These are phyloP conservation scores for Hyphopichia wangnamkhiaoensis DNA, from an alignment of 1,139 yeast species.

Conservation along the genomic window DNA sequence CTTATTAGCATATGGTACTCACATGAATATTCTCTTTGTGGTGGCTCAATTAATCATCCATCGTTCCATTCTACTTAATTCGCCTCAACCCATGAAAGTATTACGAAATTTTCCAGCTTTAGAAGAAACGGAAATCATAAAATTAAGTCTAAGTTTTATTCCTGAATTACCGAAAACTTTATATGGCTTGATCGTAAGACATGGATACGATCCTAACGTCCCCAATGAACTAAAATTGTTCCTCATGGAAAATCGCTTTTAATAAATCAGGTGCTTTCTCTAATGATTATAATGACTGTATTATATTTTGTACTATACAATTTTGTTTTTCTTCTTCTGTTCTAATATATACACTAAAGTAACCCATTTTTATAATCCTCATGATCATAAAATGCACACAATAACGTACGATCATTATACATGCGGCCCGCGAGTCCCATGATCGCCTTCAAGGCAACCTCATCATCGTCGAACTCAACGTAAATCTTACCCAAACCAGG, in stretches of 20 bases:
- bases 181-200: constrained; percentile 70
- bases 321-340: neutral
- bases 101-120: constrained; percentile 73
- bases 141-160: constrained; percentile 76
- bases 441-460: constrained; percentile 59
- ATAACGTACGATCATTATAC: constrained; percentile 69
- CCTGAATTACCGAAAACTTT: constrained; percentile 71
- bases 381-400: constrained; percentile 65
- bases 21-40: constrained; percentile 79
- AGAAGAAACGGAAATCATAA: constrained; percentile 74
- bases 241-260: constrained; percentile 11
- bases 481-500: constrained; percentile 75
- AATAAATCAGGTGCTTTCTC: neutral
- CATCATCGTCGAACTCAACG: constrained; percentile 59
- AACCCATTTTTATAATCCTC: constrained; percentile 48
- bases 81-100: constrained; percentile 71
- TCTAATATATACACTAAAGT: constrained; percentile 11
- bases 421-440: constrained; percentile 65
- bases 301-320: neutral
- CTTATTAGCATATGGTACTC: constrained; percentile 87
- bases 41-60: constrained; percentile 81
- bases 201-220: constrained; percentile 61
- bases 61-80: constrained; percentile 57
- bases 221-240: constrained; percentile 37
- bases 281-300: too few species aligned